These are phyloP conservation scores for Pythium folliculosum DNA, from an alignment of 352 stramenopile species.

Conservation along the genomic window DNA sequence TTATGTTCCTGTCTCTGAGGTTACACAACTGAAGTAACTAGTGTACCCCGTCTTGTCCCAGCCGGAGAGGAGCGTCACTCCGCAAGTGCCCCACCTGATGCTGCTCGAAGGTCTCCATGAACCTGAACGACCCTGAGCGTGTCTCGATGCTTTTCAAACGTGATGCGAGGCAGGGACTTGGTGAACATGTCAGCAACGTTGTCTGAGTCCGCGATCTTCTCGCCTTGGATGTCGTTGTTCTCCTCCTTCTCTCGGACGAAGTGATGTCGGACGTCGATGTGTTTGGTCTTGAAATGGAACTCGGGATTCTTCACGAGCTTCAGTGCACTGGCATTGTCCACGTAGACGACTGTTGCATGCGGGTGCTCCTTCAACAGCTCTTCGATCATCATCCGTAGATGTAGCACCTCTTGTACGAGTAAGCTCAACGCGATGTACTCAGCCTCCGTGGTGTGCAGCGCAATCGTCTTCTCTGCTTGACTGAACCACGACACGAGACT, in stretches of 20 bases:
- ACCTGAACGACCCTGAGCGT: conserved; percentile 5
- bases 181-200: conserved; percentile 34
- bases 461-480: conserved; percentile 30
- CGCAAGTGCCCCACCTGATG: conserved; percentile 19
- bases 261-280: conserved; percentile 31
- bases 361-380: conserved; percentile 22
- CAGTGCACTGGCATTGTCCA: conserved; percentile 27
- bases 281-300: conserved; percentile 27
- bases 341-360: conserved; percentile 20
- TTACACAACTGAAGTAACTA: conserved; percentile 7
- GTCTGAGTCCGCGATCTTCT: conserved; percentile 19
- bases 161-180: conserved; percentile 17
- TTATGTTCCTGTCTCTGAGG: conserved; percentile 6
- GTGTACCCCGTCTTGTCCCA: neutral
- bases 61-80: conserved; percentile 2
- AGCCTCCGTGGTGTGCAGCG: conserved; percentile 26
- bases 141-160: conserved; percentile 26
- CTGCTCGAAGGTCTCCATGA: conserved; percentile 16
- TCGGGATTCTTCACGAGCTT: conserved; percentile 28
- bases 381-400: conserved; percentile 29
- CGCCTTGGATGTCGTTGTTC: conserved; percentile 23
- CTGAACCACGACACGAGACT: conserved; percentile 27
- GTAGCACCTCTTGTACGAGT: conserved; percentile 28
- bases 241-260: conserved; percentile 21
- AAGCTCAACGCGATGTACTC: conserved; percentile 28